phyloP scores from a whole-genome alignment of 768 basidiomycete species.

The Lactarius psammicola region DNA sequence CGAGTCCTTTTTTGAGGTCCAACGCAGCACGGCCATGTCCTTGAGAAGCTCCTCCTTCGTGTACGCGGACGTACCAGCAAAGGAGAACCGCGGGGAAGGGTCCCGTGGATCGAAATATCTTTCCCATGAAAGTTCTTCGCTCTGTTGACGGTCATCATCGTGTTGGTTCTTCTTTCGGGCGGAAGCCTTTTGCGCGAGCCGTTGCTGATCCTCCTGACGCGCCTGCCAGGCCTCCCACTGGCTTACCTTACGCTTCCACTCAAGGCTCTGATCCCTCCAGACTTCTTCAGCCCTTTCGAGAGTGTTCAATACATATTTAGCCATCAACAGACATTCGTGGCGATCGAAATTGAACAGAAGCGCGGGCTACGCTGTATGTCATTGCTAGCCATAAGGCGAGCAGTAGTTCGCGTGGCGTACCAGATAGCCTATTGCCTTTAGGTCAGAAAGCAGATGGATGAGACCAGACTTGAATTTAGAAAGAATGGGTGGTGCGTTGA shows the following conservation, averaged over 20 bases:
- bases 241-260: constrained; percentile 51
- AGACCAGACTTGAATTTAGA: constrained; percentile 44
- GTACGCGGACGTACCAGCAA: constrained; percentile 48
- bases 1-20: too few species aligned
- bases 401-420: constrained; percentile 39
- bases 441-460: constrained; percentile 53
- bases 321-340: constrained; percentile 55
- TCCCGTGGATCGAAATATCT: constrained; percentile 55
- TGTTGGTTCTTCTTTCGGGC: constrained; percentile 41
- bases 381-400: not conserved
- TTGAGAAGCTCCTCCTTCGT: constrained; percentile 48
- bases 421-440: constrained; percentile 52
- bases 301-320: constrained; percentile 35
- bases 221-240: constrained; percentile 53
- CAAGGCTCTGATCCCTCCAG: constrained; percentile 48
- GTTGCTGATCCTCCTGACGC: constrained; percentile 48
- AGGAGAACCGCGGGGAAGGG: constrained; percentile 59
- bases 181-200: constrained; percentile 41
- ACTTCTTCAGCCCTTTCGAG: constrained; percentile 46
- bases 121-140: constrained; percentile 43
- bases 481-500: constrained; percentile 38
- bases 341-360: constrained; percentile 70
- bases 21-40: constrained; percentile 44
- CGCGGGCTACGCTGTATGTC: constrained; percentile 47
- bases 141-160: constrained; percentile 31